phyloP scores from a whole-genome alignment of 148 eudicot species.

The Cornus suecica region DNA sequence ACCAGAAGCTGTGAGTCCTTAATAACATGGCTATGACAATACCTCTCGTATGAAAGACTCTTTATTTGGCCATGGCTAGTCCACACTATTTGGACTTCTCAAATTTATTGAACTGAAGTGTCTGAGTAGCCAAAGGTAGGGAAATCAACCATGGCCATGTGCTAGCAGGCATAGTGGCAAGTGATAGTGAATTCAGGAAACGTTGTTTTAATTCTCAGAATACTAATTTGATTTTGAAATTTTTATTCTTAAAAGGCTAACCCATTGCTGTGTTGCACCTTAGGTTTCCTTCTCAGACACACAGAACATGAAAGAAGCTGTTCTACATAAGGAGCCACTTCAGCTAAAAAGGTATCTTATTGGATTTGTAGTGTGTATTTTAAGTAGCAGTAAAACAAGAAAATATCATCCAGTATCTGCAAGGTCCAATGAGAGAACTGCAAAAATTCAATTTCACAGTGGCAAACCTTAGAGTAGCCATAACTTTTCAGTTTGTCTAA shows the following conservation, averaged over 20 bases:
- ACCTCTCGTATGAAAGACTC: background rate
- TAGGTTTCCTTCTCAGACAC: constrained; percentile 58
- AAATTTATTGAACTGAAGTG: background rate
- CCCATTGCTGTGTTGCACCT: constrained; percentile 16
- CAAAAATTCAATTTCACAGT: background rate
- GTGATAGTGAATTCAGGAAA: background rate
- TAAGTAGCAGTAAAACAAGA: background rate
- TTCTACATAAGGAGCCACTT: constrained; percentile 56
- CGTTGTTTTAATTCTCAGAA: background rate
- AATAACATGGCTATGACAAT: background rate
- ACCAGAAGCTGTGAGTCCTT: too few species aligned
- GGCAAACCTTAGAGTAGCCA: background rate
- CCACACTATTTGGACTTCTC: background rate
- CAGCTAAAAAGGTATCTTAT: constrained; percentile 45
- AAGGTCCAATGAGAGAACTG: background rate
- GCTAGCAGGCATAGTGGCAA: background rate
- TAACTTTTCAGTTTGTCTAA: background rate
- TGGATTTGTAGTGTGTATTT: background rate
- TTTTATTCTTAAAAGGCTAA: background rate
- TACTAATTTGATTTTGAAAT: background rate
- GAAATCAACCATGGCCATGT: background rate
- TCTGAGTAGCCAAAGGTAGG: background rate
- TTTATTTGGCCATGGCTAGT: background rate
- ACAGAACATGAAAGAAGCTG: constrained; percentile 53
- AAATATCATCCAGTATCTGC: background rate